These are phyloP conservation scores for Metschnikowia vanudenii DNA, from an alignment of 805 yeast species.

Conservation along the genomic window DNA sequence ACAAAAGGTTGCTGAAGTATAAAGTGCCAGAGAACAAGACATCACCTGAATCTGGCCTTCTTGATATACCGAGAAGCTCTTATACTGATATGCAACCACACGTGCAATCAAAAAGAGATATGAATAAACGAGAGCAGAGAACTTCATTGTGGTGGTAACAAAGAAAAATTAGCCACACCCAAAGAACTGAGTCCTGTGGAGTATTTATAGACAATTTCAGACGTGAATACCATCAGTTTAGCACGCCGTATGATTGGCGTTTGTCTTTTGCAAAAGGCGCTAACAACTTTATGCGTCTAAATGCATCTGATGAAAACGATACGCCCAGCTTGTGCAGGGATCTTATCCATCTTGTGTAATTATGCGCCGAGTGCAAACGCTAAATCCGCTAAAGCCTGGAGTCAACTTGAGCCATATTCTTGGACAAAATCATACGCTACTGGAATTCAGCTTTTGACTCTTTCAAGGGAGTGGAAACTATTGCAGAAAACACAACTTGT, in stretches of 20 bases:
- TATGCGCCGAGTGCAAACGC: too few species aligned
- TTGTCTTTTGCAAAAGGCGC: too few species aligned
- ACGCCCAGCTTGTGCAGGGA: not conserved
- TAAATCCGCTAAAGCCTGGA: not conserved
- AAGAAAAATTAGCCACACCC: too few species aligned
- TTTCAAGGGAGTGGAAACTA: too few species aligned
- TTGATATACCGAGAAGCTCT: slow-evolving; percentile 3
- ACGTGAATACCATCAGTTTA: too few species aligned
- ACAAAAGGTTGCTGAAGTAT: slow-evolving; percentile 4
- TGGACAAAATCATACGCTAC: too few species aligned
- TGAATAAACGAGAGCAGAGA: not conserved
- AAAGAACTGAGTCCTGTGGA: too few species aligned
- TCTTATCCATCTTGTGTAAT: not conserved
- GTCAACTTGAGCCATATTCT: too few species aligned
- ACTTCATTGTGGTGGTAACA: not conserved
- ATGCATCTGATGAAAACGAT: not conserved
- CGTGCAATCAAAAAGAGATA: not conserved
- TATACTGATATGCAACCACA: slow-evolving; percentile 3
- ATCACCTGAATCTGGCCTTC: slow-evolving; percentile 2
- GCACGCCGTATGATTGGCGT: too few species aligned
- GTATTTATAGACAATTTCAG: too few species aligned
- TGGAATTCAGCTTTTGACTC: too few species aligned
- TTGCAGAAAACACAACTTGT: too few species aligned
- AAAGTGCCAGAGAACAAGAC: slow-evolving; percentile 7
- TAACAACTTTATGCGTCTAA: not conserved